phyloP scores from a whole-genome alignment of 345 rosid genomes.

The Citrus reticulata region DNA sequence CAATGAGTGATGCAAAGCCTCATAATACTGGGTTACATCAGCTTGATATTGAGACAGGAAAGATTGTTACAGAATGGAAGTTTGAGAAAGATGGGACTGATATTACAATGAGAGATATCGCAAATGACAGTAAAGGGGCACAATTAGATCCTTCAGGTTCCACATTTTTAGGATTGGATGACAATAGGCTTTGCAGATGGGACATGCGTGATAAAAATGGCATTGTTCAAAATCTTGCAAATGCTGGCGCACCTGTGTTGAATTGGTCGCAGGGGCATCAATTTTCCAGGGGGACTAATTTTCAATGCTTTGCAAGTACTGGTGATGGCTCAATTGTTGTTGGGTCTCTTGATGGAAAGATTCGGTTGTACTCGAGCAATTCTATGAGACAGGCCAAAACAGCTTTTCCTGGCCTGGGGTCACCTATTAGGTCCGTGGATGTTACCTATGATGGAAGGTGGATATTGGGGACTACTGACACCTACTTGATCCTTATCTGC shows the following conservation, averaged over 20 bases:
- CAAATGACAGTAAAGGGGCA: constrained; percentile 87
- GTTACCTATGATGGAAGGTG: constrained; percentile 97
- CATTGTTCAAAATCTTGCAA: constrained; percentile 84
- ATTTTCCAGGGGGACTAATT: constrained; percentile 97
- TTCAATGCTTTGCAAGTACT: constrained; percentile 96
- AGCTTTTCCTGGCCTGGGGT: constrained; percentile 98
- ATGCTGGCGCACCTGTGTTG: constrained; percentile 62
- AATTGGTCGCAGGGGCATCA: constrained; percentile 97
- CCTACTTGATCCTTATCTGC: constrained; percentile 87
- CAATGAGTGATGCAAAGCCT: constrained; percentile 58
- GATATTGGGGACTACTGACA: constrained; percentile 96
- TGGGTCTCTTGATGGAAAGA: constrained; percentile 97
- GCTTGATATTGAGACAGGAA: constrained; percentile 94
- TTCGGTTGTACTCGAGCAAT: constrained; percentile 75
- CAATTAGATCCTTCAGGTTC: constrained; percentile 97
- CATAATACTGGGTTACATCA: constrained; percentile 84
- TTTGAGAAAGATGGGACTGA: constrained; percentile 96
- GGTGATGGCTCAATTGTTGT: constrained; percentile 99
- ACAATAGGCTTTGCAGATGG: constrained; percentile 97
- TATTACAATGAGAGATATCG: constrained; percentile 89
- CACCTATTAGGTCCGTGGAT: constrained; percentile 93
- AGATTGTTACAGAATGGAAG: constrained; percentile 85
- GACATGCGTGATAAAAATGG: constrained; percentile 96
- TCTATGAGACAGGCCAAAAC: constrained; percentile 98
- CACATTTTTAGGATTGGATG: constrained; percentile 89